Evolutionary conservation across 164 flowering plant species (phyloP), one percentile per base, ranked within the genome.

Genomic region (Litsea cubeba): DNA sequence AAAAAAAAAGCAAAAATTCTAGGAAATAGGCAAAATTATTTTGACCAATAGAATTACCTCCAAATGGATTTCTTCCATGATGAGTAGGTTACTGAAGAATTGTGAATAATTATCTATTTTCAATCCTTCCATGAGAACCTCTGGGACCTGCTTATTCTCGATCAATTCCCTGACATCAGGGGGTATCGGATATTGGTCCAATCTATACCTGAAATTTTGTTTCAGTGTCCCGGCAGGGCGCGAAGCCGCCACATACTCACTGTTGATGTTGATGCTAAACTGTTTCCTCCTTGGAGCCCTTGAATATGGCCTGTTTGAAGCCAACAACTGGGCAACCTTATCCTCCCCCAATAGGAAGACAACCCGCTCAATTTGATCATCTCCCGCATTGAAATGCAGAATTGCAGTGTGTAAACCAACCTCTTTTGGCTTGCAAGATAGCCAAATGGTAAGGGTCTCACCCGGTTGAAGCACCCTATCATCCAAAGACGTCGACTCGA

Each of bases 321-420:
- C 83, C 76, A 96, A 75, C 49, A 89, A 85, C 69, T 78, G 83
- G 2, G 99, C 89, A 6, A 94, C 71, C 65, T 79, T 85, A 78
- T 96, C 93, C 65, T 94, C 99, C 15, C 86, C 97, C 78, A 96
- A 65, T 17, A 94, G 81, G 65, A 94, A 87, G 75, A 81, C 92
- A 6, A 94, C 79, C 4, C 98, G 85, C 69, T 96, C 98, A 12
- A 90, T 81, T 72, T 76, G 84, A 12, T 93, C 93, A 71, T 82
- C 83, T 12, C 83, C 90, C 51, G 85, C 82, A 79, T 85, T 88
- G 78, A 96, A 87, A 74, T 94, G 91, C 74, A 96, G 88, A 25
- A 85, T 84, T 0, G 92, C 63, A 5, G 89, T 86, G 76, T 89
- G 88, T 84, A 89, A 60, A 26, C 99, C 98, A 57, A 91, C 88